phyloP scores from a whole-genome alignment of 805 yeast species.

The Barnettozyma wickerhamii region DNA sequence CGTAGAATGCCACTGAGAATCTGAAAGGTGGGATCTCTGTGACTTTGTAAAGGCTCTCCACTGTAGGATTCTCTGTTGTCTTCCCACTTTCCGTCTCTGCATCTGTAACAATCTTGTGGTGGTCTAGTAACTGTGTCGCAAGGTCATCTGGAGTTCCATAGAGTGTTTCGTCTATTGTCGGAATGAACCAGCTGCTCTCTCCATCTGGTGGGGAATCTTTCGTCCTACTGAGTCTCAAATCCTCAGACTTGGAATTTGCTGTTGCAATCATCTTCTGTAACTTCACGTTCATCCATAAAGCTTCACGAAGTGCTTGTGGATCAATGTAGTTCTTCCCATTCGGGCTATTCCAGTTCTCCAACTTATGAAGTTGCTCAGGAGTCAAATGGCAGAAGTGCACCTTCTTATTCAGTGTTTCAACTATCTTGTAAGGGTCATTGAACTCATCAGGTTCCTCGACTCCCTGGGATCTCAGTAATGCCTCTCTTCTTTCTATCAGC shows the following conservation, averaged over 20 bases:
- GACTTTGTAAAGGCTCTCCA: conserved; percentile 26
- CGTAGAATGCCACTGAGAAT: conserved; percentile 47
- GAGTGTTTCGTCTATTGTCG: conserved; percentile 43
- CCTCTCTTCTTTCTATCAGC: conserved; percentile 34
- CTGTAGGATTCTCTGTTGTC: conserved; percentile 16
- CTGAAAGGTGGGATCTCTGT: conserved; percentile 50
- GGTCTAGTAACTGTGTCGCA: conserved; percentile 25
- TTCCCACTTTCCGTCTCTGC: conserved; percentile 16
- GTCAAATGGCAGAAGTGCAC: conserved; percentile 46
- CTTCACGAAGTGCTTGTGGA: conserved; percentile 37
- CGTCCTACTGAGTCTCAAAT: conserved; percentile 26
- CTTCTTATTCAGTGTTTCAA: conserved; percentile 34
- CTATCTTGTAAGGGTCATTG: conserved; percentile 22
- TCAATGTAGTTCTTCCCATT: conserved; percentile 36
- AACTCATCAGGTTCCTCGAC: conserved; percentile 9
- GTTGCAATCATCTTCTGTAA: conserved; percentile 37
- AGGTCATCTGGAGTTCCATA: conserved; percentile 40
- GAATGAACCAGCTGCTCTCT: conserved; percentile 35
- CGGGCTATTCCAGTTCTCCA: conserved; percentile 36
- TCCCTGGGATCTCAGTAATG: not conserved
- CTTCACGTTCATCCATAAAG: conserved; percentile 45
- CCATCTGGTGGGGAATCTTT: conserved; percentile 28
- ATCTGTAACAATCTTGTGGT: conserved; percentile 14
- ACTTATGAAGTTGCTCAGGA: conserved; percentile 40
- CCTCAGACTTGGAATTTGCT: conserved; percentile 22